phyloP scores from a whole-genome alignment of 805 yeast genomes.

The Scheffersomyces amazonensis region DNA sequence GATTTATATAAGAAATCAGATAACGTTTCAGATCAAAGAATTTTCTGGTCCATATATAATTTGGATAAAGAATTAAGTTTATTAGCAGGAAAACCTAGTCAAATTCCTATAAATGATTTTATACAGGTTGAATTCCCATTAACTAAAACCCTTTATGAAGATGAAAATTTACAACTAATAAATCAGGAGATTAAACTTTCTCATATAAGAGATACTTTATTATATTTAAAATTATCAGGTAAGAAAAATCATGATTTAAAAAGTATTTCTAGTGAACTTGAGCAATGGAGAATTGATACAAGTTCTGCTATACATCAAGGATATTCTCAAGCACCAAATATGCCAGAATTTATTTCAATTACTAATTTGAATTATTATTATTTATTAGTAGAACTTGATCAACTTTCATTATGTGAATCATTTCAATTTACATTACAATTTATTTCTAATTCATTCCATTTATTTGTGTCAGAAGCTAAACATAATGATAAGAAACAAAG shows the following conservation, averaged over 20 bases:
- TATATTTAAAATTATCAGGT: slow-evolving; percentile 7
- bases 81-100: slow-evolving; percentile 32
- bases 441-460: slow-evolving; percentile 36
- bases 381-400: slow-evolving; percentile 39
- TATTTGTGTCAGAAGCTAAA: slow-evolving; percentile 15
- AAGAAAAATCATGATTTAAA: slow-evolving; percentile 6
- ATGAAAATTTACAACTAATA: slow-evolving; percentile 19
- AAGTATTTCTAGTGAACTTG: slow-evolving; percentile 28
- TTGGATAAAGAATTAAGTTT: slow-evolving; percentile 38
- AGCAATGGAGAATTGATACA: slow-evolving; percentile 33
- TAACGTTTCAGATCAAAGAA: slow-evolving; percentile 9
- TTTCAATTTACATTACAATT: slow-evolving; percentile 41
- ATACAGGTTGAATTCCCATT: slow-evolving; percentile 15
- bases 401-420: slow-evolving; percentile 33
- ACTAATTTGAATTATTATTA: slow-evolving; percentile 39
- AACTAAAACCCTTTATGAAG: slow-evolving; percentile 11
- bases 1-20: slow-evolving; percentile 15
- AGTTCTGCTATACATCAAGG: slow-evolving; percentile 25
- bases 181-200: slow-evolving; percentile 18
- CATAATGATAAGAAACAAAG: slow-evolving; percentile 9
- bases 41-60: slow-evolving; percentile 38
- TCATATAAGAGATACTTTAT: slow-evolving; percentile 21
- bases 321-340: slow-evolving; percentile 21
- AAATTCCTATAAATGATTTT: slow-evolving; percentile 24
- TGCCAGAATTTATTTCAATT: slow-evolving; percentile 31